Percentiles rank a stretch among this genome's conserved stretches.
Conservation (phyloP, 768 basidiomycete genomes). For the Paxillus ammoniavirescens region DNA sequence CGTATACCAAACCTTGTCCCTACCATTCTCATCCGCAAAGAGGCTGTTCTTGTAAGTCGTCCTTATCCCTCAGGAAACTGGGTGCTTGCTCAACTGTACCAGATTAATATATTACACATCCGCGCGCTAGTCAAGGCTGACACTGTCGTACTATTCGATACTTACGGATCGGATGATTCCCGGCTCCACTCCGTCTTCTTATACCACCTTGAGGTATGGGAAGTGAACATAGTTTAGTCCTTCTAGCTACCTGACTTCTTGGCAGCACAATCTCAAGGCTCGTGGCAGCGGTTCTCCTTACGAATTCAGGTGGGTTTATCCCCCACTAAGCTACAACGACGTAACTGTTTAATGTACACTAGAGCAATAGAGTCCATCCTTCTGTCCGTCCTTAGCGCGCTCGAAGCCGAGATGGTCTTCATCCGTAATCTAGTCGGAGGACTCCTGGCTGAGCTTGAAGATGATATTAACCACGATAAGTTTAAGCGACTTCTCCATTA, state of each 20-base stretch:
- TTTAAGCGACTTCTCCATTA: slow-evolving; percentile 91
- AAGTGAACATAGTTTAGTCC: slow-evolving; percentile 9
- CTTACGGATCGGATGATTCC: slow-evolving; percentile 85
- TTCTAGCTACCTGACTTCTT: slow-evolving; percentile 11
- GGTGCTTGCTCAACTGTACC: slow-evolving; percentile 13
- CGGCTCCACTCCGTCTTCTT: slow-evolving; percentile 83
- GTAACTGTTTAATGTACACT: slow-evolving; percentile 17
- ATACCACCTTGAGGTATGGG: slow-evolving; percentile 77
- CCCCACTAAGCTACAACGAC: slow-evolving; percentile 14
- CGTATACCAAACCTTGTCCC: slow-evolving; percentile 92
- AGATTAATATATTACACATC: slow-evolving; percentile 95
- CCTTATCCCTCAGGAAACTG: not conserved
- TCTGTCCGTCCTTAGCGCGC: slow-evolving; percentile 85
- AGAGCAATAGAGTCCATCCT: slow-evolving; percentile 94
- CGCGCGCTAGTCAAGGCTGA: slow-evolving; percentile 94
- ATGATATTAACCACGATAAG: slow-evolving; percentile 93
- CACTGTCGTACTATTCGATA: slow-evolving; percentile 88
- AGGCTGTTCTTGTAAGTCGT: slow-evolving; percentile 78
- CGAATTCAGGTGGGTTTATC: slow-evolving; percentile 70
- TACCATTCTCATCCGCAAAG: slow-evolving; percentile 85
- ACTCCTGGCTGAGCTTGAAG: slow-evolving; percentile 88
- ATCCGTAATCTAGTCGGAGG: slow-evolving; percentile 89
- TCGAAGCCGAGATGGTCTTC: slow-evolving; percentile 96
- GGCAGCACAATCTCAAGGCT: slow-evolving; percentile 78
- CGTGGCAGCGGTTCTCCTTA: slow-evolving; percentile 73